A percentile compares a stretch with the other conserved stretches of the same genome.
phyloP scores from a whole-genome alignment of 148 eudicot species.

The Rhododendron williamsianum region DNA sequence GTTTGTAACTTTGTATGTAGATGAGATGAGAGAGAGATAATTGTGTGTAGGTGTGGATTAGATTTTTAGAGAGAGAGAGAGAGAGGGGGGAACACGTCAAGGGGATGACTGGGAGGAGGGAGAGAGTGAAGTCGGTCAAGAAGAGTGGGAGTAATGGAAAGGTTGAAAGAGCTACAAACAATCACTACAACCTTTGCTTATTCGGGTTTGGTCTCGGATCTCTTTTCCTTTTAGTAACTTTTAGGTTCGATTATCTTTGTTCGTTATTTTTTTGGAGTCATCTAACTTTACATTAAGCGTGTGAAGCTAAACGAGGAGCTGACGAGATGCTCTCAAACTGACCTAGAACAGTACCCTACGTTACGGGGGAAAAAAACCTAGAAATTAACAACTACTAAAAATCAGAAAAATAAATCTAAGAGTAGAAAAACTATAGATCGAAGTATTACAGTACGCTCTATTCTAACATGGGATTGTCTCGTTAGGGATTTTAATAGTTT shows the following conservation, averaged over 20 bases:
- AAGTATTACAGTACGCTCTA: not conserved
- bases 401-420: not conserved
- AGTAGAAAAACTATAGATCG: no score
- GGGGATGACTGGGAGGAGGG: not conserved
- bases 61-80: not conserved
- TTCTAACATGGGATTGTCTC: not conserved
- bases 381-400: not conserved
- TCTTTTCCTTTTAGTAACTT: not conserved
- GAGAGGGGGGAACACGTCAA: not conserved
- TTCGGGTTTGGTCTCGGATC: not conserved
- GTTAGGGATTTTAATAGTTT: not conserved
- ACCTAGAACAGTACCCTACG: no score
- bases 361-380: no score
- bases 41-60: not conserved
- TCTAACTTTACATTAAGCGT: no score
- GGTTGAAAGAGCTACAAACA: not conserved
- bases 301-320: no score
- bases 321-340: no score
- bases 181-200: no score
- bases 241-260: no score
- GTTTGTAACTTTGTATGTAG: not conserved
- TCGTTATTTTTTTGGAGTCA: not conserved
- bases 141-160: slow-evolving; percentile 9
- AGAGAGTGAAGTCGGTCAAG: slow-evolving; percentile 17
- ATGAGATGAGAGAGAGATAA: not conserved